Conservation (phyloP, 208 protist species). For the Crithidia thermophila region DNA sequence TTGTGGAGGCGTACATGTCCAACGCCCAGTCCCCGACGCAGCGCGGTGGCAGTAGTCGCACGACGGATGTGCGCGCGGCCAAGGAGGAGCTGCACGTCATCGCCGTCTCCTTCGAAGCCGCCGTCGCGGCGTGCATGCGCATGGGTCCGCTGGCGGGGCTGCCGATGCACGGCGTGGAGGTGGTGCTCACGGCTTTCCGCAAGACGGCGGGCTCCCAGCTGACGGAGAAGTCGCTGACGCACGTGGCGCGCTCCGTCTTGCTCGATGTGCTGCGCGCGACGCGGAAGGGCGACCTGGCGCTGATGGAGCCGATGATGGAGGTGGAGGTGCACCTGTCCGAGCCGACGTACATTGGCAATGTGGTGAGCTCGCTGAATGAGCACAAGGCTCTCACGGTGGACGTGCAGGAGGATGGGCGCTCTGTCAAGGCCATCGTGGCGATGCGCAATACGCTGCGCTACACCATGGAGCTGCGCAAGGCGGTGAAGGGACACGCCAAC, state of each 20-base stretch:
- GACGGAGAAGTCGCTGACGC: constrained; percentile 44
- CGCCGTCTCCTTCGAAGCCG: constrained; percentile 42
- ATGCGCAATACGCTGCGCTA: constrained; percentile 87
- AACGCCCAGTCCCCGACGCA: neutral
- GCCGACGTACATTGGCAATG: constrained; percentile 63
- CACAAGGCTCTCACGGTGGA: constrained; percentile 80
- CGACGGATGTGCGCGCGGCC: constrained; percentile 43
- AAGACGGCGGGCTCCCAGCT: constrained; percentile 53
- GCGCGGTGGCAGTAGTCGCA: constrained; percentile 11
- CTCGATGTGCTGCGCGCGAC: constrained; percentile 45
- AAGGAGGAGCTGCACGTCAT: constrained; percentile 48
- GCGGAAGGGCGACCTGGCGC: constrained; percentile 36
- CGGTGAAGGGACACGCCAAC: constrained; percentile 89
- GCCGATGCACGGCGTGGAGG: constrained; percentile 74
- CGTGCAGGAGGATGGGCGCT: constrained; percentile 79
- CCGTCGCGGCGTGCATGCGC: constrained; percentile 54
- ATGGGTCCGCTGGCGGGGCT: constrained; percentile 73
- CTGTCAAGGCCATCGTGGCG: constrained; percentile 73
- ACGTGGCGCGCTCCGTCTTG: constrained; percentile 56
- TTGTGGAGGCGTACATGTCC: constrained; percentile 41
- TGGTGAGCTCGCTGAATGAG: constrained; percentile 82
- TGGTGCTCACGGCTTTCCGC: constrained; percentile 62
- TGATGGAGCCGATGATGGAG: constrained; percentile 90
- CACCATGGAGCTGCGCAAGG: constrained; percentile 87
- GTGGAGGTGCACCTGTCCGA: constrained; percentile 88